These are phyloP conservation scores for Boletus edulis DNA, from an alignment of 768 basidiomycete genomes.

Conservation along the genomic window DNA sequence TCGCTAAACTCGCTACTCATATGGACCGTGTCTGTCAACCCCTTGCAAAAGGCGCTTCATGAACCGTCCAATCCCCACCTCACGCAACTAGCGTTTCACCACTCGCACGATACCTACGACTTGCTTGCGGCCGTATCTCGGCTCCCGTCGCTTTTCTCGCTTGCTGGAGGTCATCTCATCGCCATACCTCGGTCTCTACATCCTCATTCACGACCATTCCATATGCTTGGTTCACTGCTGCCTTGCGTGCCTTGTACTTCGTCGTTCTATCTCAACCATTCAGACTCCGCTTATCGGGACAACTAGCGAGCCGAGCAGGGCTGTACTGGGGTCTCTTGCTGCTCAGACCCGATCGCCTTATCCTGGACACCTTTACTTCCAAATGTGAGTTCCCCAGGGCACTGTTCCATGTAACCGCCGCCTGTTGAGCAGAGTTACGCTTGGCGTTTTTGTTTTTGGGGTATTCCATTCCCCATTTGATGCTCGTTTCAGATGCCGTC, in stretches of 20 bases:
- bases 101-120: not conserved
- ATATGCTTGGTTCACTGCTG: too few species aligned
- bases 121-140: not conserved
- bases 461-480: not conserved
- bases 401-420: not conserved
- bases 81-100: not conserved
- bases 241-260: not conserved
- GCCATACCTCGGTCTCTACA: too few species aligned
- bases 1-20: not conserved
- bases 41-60: not conserved
- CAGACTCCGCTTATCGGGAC: constrained; percentile 12
- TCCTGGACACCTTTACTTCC: not conserved
- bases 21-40: not conserved
- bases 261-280: not conserved
- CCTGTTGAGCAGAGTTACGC: not conserved
- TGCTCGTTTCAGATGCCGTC: not conserved
- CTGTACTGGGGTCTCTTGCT: not conserved
- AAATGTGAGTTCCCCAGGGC: constrained; percentile 11
- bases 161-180: too few species aligned
- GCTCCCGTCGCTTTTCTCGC: not conserved
- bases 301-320: not conserved
- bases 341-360: constrained; percentile 5
- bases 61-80: not conserved
- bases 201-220: too few species aligned
- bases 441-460: constrained; percentile 7